These are phyloP conservation scores for Backusella psychrophila DNA, from an alignment of 192 early-diverging fungal species.

Conservation along the genomic window DNA sequence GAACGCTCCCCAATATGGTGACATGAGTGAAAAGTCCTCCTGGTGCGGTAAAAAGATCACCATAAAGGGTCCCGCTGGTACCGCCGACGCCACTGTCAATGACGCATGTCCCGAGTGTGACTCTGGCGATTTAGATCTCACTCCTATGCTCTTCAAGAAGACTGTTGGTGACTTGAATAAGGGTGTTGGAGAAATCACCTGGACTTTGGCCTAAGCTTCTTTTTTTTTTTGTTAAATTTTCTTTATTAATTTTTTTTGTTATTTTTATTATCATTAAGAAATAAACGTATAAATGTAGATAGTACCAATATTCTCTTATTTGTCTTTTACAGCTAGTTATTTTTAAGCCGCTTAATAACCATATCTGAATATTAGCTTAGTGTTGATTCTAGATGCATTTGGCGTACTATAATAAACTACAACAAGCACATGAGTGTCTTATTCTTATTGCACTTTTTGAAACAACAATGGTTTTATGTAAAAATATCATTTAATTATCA, in stretches of 20 bases:
- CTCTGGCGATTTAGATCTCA: slow-evolving; percentile 49
- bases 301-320: neutral
- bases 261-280: neutral
- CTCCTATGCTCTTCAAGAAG: slow-evolving; percentile 48
- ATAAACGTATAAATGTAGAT: neutral
- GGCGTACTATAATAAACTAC: neutral
- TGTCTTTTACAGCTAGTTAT: neutral
- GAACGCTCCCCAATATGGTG: slow-evolving; percentile 27
- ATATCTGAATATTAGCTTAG: neutral
- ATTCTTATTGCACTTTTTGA: neutral
- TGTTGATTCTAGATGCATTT: neutral
- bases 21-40: slow-evolving; percentile 18
- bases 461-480: neutral
- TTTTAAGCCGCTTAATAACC: neutral
- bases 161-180: slow-evolving; percentile 41
- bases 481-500: neutral
- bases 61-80: slow-evolving; percentile 36
- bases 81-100: slow-evolving; percentile 46
- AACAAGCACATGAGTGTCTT: neutral
- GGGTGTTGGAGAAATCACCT: slow-evolving; percentile 49
- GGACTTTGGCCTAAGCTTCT: slow-evolving; percentile 42
- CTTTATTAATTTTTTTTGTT: neutral
- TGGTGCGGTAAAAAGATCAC: slow-evolving; percentile 26
- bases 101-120: slow-evolving; percentile 54
- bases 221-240: neutral